Percentiles rank a stretch among this genome's conserved stretches.
Conservation (phyloP, 169 alveolate genomes). For the Plasmodium ovale region DNA sequence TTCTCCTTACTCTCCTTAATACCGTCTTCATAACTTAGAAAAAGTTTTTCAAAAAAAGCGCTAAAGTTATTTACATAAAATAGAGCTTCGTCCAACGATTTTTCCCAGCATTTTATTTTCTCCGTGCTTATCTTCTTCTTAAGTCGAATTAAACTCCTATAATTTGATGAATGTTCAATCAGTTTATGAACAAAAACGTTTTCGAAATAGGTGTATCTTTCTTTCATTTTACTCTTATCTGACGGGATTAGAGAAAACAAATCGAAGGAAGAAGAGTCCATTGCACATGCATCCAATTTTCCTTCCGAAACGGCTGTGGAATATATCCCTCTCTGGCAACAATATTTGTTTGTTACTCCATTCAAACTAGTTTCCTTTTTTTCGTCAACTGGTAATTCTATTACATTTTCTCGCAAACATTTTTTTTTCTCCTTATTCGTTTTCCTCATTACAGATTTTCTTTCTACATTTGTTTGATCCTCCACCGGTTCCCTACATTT, state of each 20-base stretch:
- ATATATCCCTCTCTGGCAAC: too few relatives aligned
- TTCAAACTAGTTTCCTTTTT: slow-evolving; percentile 1
- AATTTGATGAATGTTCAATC: slow-evolving; percentile 54
- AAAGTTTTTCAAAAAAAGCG: background rate
- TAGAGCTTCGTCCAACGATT: slow-evolving; percentile 8
- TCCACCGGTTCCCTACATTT: too few relatives aligned
- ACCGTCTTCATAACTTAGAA: background rate
- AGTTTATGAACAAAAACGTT: slow-evolving; percentile 27
- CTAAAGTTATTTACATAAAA: slow-evolving; percentile 11
- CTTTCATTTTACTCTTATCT: background rate
- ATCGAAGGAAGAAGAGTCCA: slow-evolving; percentile 16
- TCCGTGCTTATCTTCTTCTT: slow-evolving; percentile 8
- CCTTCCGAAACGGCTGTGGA: too few relatives aligned
- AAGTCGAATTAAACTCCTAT: slow-evolving; percentile 33
- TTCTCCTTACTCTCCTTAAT: background rate
- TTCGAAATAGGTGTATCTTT: slow-evolving; percentile 16
- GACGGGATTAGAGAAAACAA: slow-evolving; percentile 8
- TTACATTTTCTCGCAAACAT: background rate
- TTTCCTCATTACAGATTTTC: background rate
- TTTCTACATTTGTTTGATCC: too few relatives aligned
- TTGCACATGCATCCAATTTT: background rate
- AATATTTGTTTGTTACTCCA: background rate
- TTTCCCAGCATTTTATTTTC: slow-evolving; percentile 12
- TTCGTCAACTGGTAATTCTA: background rate
- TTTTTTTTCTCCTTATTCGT: background rate